Base-by-base conservation (phyloP, 192 early-diverging fungal genomes). In the Mortierella claussenii region DNA sequence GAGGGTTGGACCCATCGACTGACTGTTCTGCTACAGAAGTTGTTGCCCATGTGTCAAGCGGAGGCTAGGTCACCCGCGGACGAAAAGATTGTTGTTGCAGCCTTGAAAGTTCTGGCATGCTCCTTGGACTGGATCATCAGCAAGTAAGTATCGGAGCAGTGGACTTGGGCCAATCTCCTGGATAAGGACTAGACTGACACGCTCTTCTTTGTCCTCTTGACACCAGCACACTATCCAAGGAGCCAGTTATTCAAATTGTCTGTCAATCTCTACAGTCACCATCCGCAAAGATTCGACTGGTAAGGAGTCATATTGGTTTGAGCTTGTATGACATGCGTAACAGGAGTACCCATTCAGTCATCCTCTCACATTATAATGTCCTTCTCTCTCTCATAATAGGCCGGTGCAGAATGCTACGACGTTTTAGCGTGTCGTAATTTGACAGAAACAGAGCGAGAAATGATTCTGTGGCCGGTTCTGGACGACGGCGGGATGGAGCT, bases 1-100 rank as follows among this genome's bases (percentile, higher is more conserved):
- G 81, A 83, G 23, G 90, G 90, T 0, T 92, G 90, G 90, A 68
- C 88, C 10, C 33, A 24, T 12, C 68, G 83, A 43, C 66, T 83
- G 73, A 69, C 70, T 0, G 23, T 40, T 1, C 61, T 75, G 5
- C 52, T 82, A 1, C 64, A 60, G 18, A 62, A 80, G 33, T n/a
- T 80, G 11, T 58, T 83, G n/a, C 43, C 59, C 18, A 37, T 47
- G 28, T 65, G 69, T 18, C 68, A 59, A 30, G 17, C 56, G 20
- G 64, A 60, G 52, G 68, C 43, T 6, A 46, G 21, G 54, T 8
- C 32, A 36, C 50, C 33, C n/a, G 28, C 66, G 55, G 62, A 69
- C 27, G 60, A 62, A 53, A 70, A 78, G 57, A 58, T 67, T 37
- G 43, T 54, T 8, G 21, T 67, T n/a, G 58, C 64, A 4, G 58